These are phyloP conservation scores for Suillus cothurnatus DNA, from an alignment of 768 basidiomycete genomes.

Conservation along the genomic window DNA sequence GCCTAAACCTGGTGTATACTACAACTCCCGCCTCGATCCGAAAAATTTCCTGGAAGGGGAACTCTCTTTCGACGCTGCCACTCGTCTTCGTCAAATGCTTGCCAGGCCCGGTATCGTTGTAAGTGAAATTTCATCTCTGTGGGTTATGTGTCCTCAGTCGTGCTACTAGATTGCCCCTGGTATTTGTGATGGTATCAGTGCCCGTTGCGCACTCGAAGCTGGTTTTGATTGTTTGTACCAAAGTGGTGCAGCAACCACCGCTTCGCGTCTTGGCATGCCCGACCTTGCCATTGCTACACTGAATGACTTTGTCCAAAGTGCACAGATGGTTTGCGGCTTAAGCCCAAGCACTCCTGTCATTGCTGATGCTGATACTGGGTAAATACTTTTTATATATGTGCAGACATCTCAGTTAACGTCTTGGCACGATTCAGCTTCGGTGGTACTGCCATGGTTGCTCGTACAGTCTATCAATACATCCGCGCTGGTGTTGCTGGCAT, in stretches of 20 bases:
- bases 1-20: constrained; percentile 42
- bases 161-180: constrained; percentile 65
- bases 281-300: constrained; percentile 78
- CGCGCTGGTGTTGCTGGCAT: constrained; percentile 71
- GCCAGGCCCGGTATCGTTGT: constrained; percentile 78
- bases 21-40: constrained; percentile 70
- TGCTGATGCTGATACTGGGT: constrained; percentile 82
- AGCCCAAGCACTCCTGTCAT: constrained; percentile 70
- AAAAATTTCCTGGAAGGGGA: constrained; percentile 70
- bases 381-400: constrained; percentile 13
- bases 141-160: constrained; percentile 6
- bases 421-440: constrained; percentile 48
- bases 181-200: constrained; percentile 79
- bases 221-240: constrained; percentile 80
- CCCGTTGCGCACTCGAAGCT: constrained; percentile 77
- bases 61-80: constrained; percentile 67
- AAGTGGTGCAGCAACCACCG: constrained; percentile 81
- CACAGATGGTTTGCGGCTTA: constrained; percentile 69
- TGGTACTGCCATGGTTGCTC: constrained; percentile 73
- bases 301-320: constrained; percentile 74
- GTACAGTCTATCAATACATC: constrained; percentile 72
- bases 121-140: constrained; percentile 27
- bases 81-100: constrained; percentile 69
- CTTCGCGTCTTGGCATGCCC: constrained; percentile 76
- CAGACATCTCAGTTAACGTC: constrained; percentile 19